Conservation (phyloP, 2,329 filamentous ascomycete species). For the Aureobasidium sp. region DNA sequence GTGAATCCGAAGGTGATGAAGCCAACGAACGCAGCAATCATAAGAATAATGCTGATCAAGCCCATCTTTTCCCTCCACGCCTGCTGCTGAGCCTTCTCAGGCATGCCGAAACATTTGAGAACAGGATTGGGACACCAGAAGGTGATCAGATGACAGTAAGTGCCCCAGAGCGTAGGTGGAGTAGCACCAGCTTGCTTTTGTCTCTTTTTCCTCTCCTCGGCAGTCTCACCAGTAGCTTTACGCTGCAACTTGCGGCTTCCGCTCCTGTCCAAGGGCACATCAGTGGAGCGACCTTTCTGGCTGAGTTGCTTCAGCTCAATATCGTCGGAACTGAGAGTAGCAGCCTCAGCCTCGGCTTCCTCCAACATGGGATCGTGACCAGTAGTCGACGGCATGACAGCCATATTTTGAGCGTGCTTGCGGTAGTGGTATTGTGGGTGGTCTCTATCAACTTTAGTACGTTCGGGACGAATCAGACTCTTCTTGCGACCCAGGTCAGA, state of each 20-base stretch:
- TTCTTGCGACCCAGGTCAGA: constrained; percentile 62
- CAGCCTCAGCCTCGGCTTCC: constrained; percentile 37
- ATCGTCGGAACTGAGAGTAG: constrained; percentile 57
- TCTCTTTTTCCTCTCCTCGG: constrained; percentile 51
- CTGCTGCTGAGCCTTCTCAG: constrained; percentile 74
- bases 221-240: constrained; percentile 47
- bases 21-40: constrained; percentile 82
- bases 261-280: constrained; percentile 12
- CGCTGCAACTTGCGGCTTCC: constrained; percentile 39
- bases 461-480: constrained; percentile 82
- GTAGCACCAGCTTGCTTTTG: constrained; percentile 58
- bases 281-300: constrained; percentile 26
- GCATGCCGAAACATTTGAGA: constrained; percentile 77
- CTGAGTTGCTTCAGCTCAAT: constrained; percentile 47
- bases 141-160: constrained; percentile 88
- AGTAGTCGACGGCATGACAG: constrained; percentile 80
- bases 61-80: constrained; percentile 99
- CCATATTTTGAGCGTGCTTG: constrained; percentile 90
- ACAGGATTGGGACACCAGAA: constrained; percentile 90
- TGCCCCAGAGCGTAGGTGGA: constrained; percentile 85
- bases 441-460: constrained; percentile 73
- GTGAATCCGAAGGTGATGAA: constrained; percentile 97
- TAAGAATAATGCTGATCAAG: constrained; percentile 82
- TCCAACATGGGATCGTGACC: constrained; percentile 85
- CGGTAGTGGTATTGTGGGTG: constrained; percentile 96